Percentiles rank a stretch among this genome's conserved stretches.
Evolutionary conservation across 73 alveolate species (phyloP).

Genomic region (Paramecium biaurelia): DNA sequence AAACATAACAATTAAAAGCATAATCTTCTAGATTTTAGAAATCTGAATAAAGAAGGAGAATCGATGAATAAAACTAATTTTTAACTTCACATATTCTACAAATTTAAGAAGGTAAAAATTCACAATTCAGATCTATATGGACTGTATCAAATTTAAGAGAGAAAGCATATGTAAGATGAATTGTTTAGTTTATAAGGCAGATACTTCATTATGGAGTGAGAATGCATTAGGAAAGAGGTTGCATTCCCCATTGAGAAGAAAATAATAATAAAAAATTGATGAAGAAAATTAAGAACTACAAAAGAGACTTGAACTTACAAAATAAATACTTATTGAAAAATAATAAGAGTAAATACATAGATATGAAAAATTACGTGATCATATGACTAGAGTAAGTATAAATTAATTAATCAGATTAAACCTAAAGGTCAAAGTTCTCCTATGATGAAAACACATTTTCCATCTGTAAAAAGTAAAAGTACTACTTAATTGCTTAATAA

Average conservation of each 20-base stretch:
- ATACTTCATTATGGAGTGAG: not conserved
- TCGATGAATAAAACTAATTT: not conserved
- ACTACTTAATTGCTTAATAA: not conserved
- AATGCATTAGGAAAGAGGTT: not conserved
- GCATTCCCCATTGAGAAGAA: slow-evolving; percentile 39
- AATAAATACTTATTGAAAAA: not conserved
- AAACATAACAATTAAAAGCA: not conserved
- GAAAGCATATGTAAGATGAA: not conserved
- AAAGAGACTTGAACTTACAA: not conserved
- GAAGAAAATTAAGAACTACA: not conserved
- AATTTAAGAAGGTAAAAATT: not conserved
- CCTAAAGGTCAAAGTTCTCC: not conserved
- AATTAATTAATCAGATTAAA: not conserved
- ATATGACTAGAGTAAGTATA: slow-evolving; percentile 34
- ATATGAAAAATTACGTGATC: not conserved
- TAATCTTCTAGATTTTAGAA: not conserved
- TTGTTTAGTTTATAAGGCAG: not conserved
- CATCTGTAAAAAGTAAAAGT: not conserved
- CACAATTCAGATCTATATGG: slow-evolving; percentile 27
- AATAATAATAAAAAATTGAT: not conserved
- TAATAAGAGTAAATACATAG: not conserved
- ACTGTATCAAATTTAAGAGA: not conserved
- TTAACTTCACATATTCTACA: not conserved
- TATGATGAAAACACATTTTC: not conserved
- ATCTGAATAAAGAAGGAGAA: not conserved